Evolutionary conservation across 441 rosid genomes (phyloP), one percentile per base, ranked within the genome.

Genomic region (Raphanus hybrid): DNA sequence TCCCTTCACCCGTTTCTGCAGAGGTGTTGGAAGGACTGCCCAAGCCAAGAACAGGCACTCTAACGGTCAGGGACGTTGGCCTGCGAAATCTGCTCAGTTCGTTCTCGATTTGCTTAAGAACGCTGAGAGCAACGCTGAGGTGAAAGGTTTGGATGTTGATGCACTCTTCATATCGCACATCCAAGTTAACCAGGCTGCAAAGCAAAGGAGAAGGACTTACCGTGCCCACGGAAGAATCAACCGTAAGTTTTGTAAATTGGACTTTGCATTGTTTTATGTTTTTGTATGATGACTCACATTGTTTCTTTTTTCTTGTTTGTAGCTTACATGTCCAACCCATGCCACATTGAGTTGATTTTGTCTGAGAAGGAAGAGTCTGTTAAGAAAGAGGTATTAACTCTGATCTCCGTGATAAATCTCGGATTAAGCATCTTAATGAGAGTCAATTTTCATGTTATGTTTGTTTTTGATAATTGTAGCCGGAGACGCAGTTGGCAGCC

Each of bases 11-110:
- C 92, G 97, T 5, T 94, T 89, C 81, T 94, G 97, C 27, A 43
- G 97, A 68, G 97, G 97, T 34, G 96, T 94, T 7, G 98, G 96
- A n/a, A 84, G 97, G 11, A 94, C 97, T 78, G 98, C 98, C 73
- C 97, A 94, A 85, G 98, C 95, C 20, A 92, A 94, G 87, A 92
- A 89, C 80, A 87, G 94, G 80, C 98, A 92, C 70, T 88, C 97
- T 2, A 94, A 94, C 64, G 98, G 98, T 18, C 97, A 93, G 69
- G 98, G 97, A 69, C 92, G 97, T 16, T 93, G 97, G 97, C 98
- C 96, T 0, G 91, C 78, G 0, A 92, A 94, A 70, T 94, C 98
- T 69, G 96, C 96, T 1, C 81, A 78, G 65, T 93, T 91, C 68
- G 87, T 93, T 54, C 86, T 92, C 4, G 97, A 92, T 81, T 81